Conservation (phyloP, 257 asterid species). For the Przewalskia tangutica region DNA sequence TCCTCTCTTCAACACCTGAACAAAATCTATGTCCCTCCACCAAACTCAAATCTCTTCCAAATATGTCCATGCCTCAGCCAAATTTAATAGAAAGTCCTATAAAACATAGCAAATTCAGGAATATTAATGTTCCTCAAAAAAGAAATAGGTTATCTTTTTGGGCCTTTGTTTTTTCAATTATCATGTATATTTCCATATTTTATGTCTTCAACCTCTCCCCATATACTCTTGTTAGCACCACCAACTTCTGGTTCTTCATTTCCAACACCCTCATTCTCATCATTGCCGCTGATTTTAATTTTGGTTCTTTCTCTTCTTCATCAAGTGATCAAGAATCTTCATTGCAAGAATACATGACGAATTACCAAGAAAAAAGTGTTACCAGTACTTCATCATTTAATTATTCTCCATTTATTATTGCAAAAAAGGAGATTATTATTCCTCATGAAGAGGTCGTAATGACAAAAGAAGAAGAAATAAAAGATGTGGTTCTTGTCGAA, state of each 20-base stretch:
- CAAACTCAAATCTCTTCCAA: background rate
- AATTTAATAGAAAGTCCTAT: slow-evolving; percentile 14
- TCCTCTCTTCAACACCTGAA: background rate
- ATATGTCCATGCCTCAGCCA: slow-evolving; percentile 20
- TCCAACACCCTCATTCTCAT: slow-evolving; percentile 58
- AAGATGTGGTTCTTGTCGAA: slow-evolving; percentile 11
- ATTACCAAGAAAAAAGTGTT: background rate
- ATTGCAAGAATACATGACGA: slow-evolving; percentile 18
- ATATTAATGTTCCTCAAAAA: slow-evolving; percentile 11
- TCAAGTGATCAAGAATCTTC: slow-evolving; percentile 13
- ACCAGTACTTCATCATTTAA: slow-evolving; percentile 3
- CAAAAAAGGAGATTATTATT: background rate
- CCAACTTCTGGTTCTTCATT: slow-evolving; percentile 61
- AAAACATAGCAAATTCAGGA: slow-evolving; percentile 17
- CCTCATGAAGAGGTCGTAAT: background rate
- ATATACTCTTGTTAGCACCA: slow-evolving; percentile 32
- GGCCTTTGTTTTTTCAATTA: slow-evolving; percentile 25
- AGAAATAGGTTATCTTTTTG: slow-evolving; percentile 32
- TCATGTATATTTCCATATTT: slow-evolving; percentile 36
- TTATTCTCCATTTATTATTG: background rate
- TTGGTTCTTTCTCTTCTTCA: slow-evolving; percentile 31
- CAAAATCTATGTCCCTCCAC: background rate
- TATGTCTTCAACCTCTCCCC: slow-evolving; percentile 48
- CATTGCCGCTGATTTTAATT: slow-evolving; percentile 46
- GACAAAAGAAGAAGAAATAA: slow-evolving; percentile 12